These are phyloP conservation scores for Salix brachista DNA, from an alignment of 345 rosid genomes.

Conservation along the genomic window DNA sequence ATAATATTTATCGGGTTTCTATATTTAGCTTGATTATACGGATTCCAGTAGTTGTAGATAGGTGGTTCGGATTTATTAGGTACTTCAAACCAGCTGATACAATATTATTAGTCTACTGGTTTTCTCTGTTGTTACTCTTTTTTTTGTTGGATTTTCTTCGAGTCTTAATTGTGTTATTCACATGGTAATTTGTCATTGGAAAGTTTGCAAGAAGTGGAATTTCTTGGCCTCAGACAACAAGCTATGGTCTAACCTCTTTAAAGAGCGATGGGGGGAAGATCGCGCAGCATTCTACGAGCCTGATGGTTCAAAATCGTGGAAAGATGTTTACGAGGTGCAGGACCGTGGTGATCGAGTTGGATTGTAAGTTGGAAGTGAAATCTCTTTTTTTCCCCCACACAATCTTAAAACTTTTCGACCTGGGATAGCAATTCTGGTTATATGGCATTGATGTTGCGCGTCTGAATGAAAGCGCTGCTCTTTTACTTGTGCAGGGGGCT, in stretches of 20 bases:
- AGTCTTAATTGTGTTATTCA: neutral
- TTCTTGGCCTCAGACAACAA: conserved; percentile 37
- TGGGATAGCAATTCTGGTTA: neutral
- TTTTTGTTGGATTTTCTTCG: neutral
- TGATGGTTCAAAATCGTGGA: conserved; percentile 40
- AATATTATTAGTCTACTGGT: too few species aligned
- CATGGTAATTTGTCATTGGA: conserved; percentile 2
- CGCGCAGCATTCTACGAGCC: conserved; percentile 41
- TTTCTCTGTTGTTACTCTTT: too few species aligned
- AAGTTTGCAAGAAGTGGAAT: conserved; percentile 66
- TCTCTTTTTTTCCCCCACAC: neutral
- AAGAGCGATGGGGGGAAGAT: conserved; percentile 58
- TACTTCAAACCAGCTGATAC: too few species aligned
- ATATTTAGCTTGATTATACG: neutral
- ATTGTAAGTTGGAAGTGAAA: conserved; percentile 30
- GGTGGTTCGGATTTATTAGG: neutral
- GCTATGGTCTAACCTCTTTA: conserved; percentile 47
- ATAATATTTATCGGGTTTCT: neutral
- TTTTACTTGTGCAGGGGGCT: conserved; percentile 37
- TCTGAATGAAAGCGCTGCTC: neutral
- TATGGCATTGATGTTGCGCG: neutral
- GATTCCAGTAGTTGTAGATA: neutral
- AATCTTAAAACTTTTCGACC: neutral
- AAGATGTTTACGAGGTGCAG: conserved; percentile 49
- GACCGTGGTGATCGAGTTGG: conserved; percentile 60